These are phyloP conservation scores for Corymbia maculata DNA, from an alignment of 345 rosid genomes.

Conservation along the genomic window DNA sequence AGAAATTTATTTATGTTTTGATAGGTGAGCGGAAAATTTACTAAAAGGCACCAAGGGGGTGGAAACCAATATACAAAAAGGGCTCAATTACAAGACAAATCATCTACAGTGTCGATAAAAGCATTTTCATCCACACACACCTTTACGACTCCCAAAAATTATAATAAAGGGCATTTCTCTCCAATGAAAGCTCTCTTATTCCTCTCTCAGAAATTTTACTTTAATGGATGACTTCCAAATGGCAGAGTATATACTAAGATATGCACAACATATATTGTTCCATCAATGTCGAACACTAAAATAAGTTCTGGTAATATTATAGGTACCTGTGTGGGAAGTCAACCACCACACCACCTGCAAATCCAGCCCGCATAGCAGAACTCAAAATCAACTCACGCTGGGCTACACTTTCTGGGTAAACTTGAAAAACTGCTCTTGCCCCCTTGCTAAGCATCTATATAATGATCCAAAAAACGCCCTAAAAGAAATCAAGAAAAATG, in stretches of 20 bases:
- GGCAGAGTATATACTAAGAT: background rate
- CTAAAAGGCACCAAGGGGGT: background rate
- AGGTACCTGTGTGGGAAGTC: conserved; percentile 89
- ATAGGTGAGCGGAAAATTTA: background rate
- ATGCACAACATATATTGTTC: background rate
- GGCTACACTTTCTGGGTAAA: conserved; percentile 76
- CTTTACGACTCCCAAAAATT: background rate
- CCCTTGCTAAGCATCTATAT: conserved; percentile 75
- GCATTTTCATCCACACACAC: background rate
- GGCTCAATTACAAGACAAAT: background rate
- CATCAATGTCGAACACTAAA: background rate
- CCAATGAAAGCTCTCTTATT: background rate
- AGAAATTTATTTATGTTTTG: background rate
- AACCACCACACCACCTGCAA: conserved; percentile 87
- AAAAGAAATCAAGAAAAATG: background rate
- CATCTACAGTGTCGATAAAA: background rate
- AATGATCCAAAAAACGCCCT: conserved; percentile 94
- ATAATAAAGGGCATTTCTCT: background rate
- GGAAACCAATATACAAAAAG: background rate
- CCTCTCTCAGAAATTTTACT: no score
- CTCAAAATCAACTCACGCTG: conserved; percentile 78
- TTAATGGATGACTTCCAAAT: background rate
- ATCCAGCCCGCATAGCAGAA: conserved; percentile 85
- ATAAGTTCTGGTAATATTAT: background rate
- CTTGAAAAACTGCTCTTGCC: conserved; percentile 86